These are phyloP conservation scores for Rhodomyrtus tomentosa DNA, from an alignment of 345 rosid species.

Conservation along the genomic window DNA sequence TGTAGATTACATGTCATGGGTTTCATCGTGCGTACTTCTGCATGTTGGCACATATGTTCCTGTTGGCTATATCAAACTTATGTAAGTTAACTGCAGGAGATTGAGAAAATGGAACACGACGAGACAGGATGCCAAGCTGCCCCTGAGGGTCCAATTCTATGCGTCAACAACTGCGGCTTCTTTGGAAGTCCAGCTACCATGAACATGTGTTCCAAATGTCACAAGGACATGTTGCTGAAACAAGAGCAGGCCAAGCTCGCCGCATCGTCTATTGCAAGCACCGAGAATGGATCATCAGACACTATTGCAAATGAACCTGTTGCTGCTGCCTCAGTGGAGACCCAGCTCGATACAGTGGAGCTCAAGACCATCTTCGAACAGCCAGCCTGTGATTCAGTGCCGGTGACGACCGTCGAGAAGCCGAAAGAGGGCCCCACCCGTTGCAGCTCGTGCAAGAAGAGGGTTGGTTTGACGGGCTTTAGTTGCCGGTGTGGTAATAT, in stretches of 20 bases:
- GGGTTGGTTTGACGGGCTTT: conserved; percentile 79
- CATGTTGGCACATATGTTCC: not conserved
- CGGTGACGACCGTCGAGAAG: conserved; percentile 28
- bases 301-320: conserved; percentile 19
- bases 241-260: conserved; percentile 76
- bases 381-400: conserved; percentile 19
- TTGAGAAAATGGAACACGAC: conserved; percentile 68
- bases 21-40: not conserved
- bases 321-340: conserved; percentile 25
- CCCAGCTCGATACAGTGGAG: conserved; percentile 30
- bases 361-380: conserved; percentile 24
- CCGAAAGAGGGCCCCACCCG: conserved; percentile 68
- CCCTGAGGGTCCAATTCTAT: conserved; percentile 69
- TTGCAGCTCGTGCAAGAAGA: conserved; percentile 66
- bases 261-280: conserved; percentile 46
- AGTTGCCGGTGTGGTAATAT: conserved; percentile 73
- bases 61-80: not conserved
- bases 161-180: conserved; percentile 87
- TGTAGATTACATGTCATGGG: not conserved
- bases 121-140: conserved; percentile 95
- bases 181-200: conserved; percentile 83
- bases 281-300: conserved; percentile 39
- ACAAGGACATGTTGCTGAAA: conserved; percentile 59
- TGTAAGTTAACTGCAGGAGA: conserved; percentile 18
- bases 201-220: conserved; percentile 97